Evolutionary conservation across 192 early-diverging fungal genomes (phyloP), one percentile per base, ranked within the genome.

Genomic region (Coemansia pectinata): DNA sequence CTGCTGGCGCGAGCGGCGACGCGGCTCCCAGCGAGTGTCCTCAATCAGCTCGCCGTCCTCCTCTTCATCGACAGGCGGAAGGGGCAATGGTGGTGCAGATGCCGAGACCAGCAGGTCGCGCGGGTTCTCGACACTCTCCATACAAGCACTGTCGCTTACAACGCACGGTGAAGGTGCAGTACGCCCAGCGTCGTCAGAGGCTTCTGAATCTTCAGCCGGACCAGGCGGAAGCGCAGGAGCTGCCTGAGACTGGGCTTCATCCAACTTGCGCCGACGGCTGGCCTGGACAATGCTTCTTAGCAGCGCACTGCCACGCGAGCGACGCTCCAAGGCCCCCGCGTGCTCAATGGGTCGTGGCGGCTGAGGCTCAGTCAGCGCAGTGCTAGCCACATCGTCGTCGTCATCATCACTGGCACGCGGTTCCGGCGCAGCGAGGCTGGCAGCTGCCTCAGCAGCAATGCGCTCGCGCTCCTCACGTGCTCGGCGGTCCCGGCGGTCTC

Each of bases 21-120:
- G 67, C 19, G 78, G 69, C 62, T 71, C 78, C 78, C 69, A 74
- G 45, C 58, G 78, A 34, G 17, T 47, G 34, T 75, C 78, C 7
- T 75, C 79, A 4, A 81, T 70, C 21, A 81, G 65, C 68, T 81
- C 79, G 36, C 79, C 79, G 62, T 81, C 79, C 40, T 81, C 79
- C 29, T 73, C 74, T 31, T 70, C 68, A 19, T 70, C 68, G 3
- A 55, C 50, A 4, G 50, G 42, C 3, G 62, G 39, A 1, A 23
- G 62, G 3, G 29, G 6, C 27, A 17, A 17, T 1, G 25, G 55
- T 4, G 55, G 55, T 31, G 11, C 27, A 7, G 55, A 55, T 17
- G 53, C 53, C 23, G 53, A 14, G 25, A 55, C 8, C 53, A 31
- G 53, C 23, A 14, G 12, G 15, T 55, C 53, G 53, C 53, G 53